Evolutionary conservation across 2,329 filamentous ascomycete genomes (phyloP).

Genomic region (Hirsutella rhossiliensis): DNA sequence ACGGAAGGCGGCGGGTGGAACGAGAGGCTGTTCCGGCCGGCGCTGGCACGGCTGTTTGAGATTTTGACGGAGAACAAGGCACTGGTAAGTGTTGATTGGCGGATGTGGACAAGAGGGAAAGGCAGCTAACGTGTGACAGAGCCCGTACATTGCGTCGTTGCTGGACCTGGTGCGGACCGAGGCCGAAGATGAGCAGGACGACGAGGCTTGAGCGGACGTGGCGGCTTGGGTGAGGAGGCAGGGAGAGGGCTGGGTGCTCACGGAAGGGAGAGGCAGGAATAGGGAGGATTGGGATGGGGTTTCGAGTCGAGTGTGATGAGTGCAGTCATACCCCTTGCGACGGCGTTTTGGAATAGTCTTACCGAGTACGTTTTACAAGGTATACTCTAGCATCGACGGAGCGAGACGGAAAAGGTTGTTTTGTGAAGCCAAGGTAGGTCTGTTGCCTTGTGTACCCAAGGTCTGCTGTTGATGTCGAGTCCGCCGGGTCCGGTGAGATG

Average conservation of each 20-base stretch:
- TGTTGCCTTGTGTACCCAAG: no score
- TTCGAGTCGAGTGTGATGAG: no score
- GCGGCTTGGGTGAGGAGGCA: not conserved
- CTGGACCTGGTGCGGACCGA: slow-evolving; percentile 23
- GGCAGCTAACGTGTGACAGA: slow-evolving; percentile 15
- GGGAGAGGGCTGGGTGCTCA: not conserved
- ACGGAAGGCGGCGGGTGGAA: slow-evolving; percentile 47
- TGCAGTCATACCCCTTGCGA: not conserved
- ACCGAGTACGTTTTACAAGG: not conserved
- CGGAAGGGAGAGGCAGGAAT: not conserved
- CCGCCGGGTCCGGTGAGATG: no score
- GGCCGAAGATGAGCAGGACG: slow-evolving; percentile 11
- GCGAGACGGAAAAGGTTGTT: no score
- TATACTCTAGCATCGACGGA: not conserved
- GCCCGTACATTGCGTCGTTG: slow-evolving; percentile 27
- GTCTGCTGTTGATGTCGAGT: no score
- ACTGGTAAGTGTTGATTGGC: slow-evolving; percentile 30
- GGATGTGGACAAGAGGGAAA: not conserved
- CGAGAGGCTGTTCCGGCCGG: slow-evolving; percentile 53
- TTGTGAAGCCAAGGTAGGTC: no score
- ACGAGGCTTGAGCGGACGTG: not conserved
- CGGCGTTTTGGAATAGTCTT: not conserved
- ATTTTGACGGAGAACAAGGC: slow-evolving; percentile 57
- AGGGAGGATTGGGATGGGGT: not conserved
- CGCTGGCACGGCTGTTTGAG: slow-evolving; percentile 53